Conservation (phyloP, 1,284 basidiomycete species). For the Trichosporon coremiiforme region DNA sequence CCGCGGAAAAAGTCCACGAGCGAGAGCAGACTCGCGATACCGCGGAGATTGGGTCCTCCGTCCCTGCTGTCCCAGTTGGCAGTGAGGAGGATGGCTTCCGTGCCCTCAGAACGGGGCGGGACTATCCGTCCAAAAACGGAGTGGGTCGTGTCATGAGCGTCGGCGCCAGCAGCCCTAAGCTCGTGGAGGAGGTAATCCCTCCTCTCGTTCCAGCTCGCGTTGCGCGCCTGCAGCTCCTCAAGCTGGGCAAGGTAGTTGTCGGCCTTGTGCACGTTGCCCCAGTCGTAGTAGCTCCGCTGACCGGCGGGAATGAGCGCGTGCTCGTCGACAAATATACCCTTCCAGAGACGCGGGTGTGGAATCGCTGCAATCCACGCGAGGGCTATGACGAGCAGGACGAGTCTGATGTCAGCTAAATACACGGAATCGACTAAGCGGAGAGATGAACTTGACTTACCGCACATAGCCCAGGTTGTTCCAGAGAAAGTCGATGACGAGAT, state of each 20-base stretch:
- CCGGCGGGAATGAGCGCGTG: conserved; percentile 89
- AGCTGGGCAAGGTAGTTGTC: conserved; percentile 73
- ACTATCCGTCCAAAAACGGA: conserved; percentile 77
- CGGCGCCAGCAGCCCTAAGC: conserved; percentile 38
- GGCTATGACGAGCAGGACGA: conserved; percentile 63
- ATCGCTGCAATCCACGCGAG: conserved; percentile 74
- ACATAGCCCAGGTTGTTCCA: conserved; percentile 20
- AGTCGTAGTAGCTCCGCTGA: conserved; percentile 83
- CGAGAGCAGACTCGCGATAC: conserved; percentile 78
- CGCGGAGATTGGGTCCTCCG: conserved; percentile 70
- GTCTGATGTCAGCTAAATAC: conserved; percentile 21
- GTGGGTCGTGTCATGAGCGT: conserved; percentile 35
- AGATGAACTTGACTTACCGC: conserved; percentile 18
- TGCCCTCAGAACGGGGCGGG: conserved; percentile 85
- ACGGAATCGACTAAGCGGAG: too few species aligned
- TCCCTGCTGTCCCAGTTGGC: conserved; percentile 79
- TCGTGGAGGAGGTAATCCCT: conserved; percentile 28
- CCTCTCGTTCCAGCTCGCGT: conserved; percentile 67
- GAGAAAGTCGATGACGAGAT: background rate
- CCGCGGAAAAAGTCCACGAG: conserved; percentile 81
- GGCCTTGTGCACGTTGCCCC: conserved; percentile 81
- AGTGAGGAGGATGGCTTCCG: conserved; percentile 84
- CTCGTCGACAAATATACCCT: conserved; percentile 81
- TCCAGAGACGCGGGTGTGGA: conserved; percentile 67
- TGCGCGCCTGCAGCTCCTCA: conserved; percentile 64